These are phyloP conservation scores for Thielaviopsis euricoi DNA, from an alignment of 2,329 filamentous ascomycete species.

Conservation along the genomic window DNA sequence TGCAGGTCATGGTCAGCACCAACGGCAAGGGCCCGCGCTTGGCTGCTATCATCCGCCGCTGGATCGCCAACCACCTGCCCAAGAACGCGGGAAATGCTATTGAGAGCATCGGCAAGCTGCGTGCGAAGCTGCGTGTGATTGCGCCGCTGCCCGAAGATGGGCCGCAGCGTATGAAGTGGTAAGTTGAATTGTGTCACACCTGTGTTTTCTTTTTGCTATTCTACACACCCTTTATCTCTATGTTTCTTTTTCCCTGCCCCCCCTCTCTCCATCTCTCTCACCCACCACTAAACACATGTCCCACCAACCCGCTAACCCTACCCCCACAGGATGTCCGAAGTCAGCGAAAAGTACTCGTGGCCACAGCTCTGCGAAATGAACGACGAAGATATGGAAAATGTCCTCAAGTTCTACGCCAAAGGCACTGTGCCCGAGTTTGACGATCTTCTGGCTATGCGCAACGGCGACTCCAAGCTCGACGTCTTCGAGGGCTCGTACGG, in stretches of 20 bases:
- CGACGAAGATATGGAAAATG: constrained; percentile 66
- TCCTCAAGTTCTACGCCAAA: constrained; percentile 57
- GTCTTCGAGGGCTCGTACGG: constrained; percentile 44
- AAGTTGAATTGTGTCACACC: too few relatives aligned
- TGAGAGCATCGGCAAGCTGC: constrained; percentile 62
- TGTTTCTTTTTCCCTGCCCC: too few relatives aligned
- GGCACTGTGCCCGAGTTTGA: constrained; percentile 39
- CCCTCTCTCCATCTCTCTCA: not conserved
- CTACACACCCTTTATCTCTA: too few relatives aligned
- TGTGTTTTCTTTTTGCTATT: not conserved
- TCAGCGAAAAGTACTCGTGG: constrained; percentile 75
- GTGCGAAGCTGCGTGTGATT: constrained; percentile 60
- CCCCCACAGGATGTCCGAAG: constrained; percentile 73
- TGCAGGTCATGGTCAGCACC: constrained; percentile 98
- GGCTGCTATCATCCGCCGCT: constrained; percentile 68
- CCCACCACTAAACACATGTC: not conserved
- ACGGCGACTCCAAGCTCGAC: constrained; percentile 29
- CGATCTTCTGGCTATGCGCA: constrained; percentile 37
- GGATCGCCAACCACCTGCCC: constrained; percentile 65
- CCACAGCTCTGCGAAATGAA: constrained; percentile 71
- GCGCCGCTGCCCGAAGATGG: constrained; percentile 60
- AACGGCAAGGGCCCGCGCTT: constrained; percentile 91
- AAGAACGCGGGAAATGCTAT: constrained; percentile 72
- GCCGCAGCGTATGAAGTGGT: constrained; percentile 83
- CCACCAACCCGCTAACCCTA: constrained; percentile 14